Percentiles rank a stretch among this genome's conserved stretches.
Evolutionary conservation across 805 yeast genomes (phyloP).

Genomic region (Teunomyces lycoperdinae): DNA sequence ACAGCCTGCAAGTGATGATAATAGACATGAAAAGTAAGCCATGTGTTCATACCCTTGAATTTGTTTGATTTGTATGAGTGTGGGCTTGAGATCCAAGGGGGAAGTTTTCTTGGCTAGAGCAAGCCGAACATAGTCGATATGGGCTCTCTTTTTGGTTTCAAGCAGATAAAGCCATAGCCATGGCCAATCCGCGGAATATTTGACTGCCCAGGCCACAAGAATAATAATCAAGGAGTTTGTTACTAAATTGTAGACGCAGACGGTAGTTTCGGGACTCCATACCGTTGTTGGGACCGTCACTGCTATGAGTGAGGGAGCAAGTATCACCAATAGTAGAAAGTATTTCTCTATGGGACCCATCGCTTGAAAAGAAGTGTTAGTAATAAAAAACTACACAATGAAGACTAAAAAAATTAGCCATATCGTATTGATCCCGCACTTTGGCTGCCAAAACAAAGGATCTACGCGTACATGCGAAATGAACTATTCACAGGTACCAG

Average conservation of each 20-base stretch:
- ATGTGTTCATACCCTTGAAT: conserved; percentile 14
- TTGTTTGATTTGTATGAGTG: conserved; percentile 7
- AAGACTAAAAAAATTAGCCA: not conserved
- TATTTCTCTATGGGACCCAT: not conserved
- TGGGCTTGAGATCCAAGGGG: not conserved
- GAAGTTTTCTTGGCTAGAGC: not conserved
- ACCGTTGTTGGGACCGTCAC: conserved; percentile 18
- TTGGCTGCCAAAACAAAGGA: conserved; percentile 3
- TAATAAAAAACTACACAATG: not conserved
- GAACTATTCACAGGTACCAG: not conserved
- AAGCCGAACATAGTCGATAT: conserved; percentile 16
- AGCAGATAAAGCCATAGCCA: conserved; percentile 38
- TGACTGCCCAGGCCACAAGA: conserved; percentile 32
- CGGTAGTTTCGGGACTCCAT: conserved; percentile 4
- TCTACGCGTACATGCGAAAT: not conserved
- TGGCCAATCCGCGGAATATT: conserved; percentile 39
- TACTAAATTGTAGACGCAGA: conserved; percentile 23
- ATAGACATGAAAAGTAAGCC: conserved; percentile 24
- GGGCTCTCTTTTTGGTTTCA: conserved; percentile 11
- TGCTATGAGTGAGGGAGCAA: conserved; percentile 27
- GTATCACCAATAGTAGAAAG: not conserved
- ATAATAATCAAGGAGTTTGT: conserved; percentile 31
- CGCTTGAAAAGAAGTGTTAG: not conserved
- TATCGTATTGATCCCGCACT: not conserved
- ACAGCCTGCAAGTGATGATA: conserved; percentile 25